These are phyloP conservation scores for Turnera subulata DNA, from an alignment of 345 rosid genomes.

Conservation along the genomic window DNA sequence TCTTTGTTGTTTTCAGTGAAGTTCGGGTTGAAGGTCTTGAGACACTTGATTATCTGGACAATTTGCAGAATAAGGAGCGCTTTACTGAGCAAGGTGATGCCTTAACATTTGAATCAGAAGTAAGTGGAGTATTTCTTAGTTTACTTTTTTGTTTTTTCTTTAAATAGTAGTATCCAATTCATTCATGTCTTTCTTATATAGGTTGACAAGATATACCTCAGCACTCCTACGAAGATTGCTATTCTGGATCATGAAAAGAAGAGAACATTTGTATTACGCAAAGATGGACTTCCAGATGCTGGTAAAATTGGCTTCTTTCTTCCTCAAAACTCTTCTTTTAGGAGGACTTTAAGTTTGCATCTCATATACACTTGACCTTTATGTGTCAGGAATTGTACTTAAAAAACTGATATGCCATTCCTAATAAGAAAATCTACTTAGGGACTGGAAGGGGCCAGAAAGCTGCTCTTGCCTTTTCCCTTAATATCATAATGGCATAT, in stretches of 20 bases:
- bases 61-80: conserved; percentile 71
- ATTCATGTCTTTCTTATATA: conserved; percentile 2
- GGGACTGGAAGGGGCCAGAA: neutral
- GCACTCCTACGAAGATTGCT: conserved; percentile 67
- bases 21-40: conserved; percentile 94
- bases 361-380: neutral
- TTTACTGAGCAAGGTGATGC: conserved; percentile 97
- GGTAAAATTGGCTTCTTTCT: conserved; percentile 44
- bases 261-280: conserved; percentile 87
- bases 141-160: conserved; percentile 2
- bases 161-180: conserved; percentile 3
- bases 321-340: neutral
- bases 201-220: conserved; percentile 25
- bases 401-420: neutral
- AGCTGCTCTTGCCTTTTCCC: neutral
- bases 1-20: conserved; percentile 58
- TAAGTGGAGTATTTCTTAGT: conserved; percentile 26
- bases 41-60: conserved; percentile 91
- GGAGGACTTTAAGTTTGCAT: neutral
- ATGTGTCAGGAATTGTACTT: neutral
- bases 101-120: conserved; percentile 88
- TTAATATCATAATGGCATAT: neutral
- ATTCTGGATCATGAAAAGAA: conserved; percentile 93
- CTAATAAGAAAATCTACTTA: neutral
- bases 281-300: conserved; percentile 96